A percentile compares a stretch with the other conserved stretches of the same genome.
Evolutionary conservation across 495 filamentous ascomycete species (phyloP).

Genomic region (Hyaloscypha hepaticicola): DNA sequence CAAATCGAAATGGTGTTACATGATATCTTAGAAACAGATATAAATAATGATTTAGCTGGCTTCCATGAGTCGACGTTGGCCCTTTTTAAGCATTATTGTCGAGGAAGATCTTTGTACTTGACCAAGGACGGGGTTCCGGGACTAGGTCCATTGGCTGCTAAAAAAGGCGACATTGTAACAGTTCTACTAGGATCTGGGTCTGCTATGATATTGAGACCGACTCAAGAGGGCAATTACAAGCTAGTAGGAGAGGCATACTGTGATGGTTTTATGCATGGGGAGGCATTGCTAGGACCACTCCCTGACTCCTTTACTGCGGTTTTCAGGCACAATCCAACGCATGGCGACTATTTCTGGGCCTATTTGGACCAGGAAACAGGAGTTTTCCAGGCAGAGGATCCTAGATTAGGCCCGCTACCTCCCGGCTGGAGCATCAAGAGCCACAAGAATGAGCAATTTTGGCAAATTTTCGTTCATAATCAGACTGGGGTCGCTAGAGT

Average conservation of each 20-base stretch:
- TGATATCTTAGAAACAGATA: too few species aligned
- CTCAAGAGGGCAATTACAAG: slow-evolving; percentile 3
- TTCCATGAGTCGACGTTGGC: background rate
- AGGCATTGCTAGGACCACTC: slow-evolving; percentile 5
- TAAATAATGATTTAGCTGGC: too few species aligned
- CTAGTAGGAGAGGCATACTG: slow-evolving; percentile 8
- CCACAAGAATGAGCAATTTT: background rate
- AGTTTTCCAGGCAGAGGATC: background rate
- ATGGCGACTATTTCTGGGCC: background rate
- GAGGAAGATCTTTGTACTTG: background rate
- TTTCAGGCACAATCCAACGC: background rate
- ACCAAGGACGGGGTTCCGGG: slow-evolving; percentile 2
- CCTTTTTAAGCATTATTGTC: too few species aligned
- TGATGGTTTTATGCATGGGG: slow-evolving; percentile 3
- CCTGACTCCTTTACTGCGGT: background rate
- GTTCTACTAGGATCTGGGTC: slow-evolving; percentile 9
- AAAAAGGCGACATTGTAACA: slow-evolving; percentile 1
- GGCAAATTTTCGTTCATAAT: background rate
- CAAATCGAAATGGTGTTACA: background rate
- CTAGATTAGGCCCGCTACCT: background rate
- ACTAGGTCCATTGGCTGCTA: background rate
- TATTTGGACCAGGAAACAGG: background rate
- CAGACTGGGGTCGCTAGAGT: background rate
- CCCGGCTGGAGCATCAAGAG: background rate
- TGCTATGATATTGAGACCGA: slow-evolving; percentile 4